Base-by-base conservation (phyloP, 208 protist species). In the Paratrypanosoma confusum region DNA sequence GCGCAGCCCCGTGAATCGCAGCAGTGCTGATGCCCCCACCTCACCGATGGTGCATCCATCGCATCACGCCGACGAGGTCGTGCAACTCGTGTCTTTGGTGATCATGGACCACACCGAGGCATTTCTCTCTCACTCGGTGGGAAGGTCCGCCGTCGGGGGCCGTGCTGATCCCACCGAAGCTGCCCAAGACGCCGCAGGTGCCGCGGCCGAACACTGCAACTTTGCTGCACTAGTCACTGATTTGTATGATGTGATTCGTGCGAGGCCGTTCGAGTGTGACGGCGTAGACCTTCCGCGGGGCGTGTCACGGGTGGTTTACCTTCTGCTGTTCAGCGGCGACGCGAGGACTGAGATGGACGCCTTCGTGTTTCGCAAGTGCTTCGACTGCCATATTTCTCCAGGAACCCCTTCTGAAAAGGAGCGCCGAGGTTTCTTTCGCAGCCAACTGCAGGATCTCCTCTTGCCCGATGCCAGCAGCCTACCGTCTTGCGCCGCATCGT, bases 371-470 rank as follows among this genome's bases (percentile, higher is more conserved):
- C 46, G 56, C 10, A 56, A 63, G 23, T 39, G 59, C 17, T 80
- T 85, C 29, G 74, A 84, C 50, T 52, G 42, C 18, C 38, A 64
- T 13, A 18, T 72, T 6, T 26, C 44, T 7, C 32, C 85, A n/a
- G 50, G 61, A 0, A 89, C 80, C 1, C 80, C 80, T 1, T 72
- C 48, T 3, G 71, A 82, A 46, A 34, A 29, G 27, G 72, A 71
- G 56, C 60, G 80, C 11, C 17, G 48, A 23, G 16, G 18, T n/a
- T 81, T 83, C 40, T 70, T 89, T 16, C 11, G 20, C 11, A 11
- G 4, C 6, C 25, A 37, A 6, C 28, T 55, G 20, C 31, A 11
- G 7, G 3, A 28, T 25, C 27, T 7, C 8, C n/a, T 11, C 5
- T n/a, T 5, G 4, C 20, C 34, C 5, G 35, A 1, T 27, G 17